Conservation (phyloP, 1,284 basidiomycete species). For the Bondarzewia mesenterica region DNA sequence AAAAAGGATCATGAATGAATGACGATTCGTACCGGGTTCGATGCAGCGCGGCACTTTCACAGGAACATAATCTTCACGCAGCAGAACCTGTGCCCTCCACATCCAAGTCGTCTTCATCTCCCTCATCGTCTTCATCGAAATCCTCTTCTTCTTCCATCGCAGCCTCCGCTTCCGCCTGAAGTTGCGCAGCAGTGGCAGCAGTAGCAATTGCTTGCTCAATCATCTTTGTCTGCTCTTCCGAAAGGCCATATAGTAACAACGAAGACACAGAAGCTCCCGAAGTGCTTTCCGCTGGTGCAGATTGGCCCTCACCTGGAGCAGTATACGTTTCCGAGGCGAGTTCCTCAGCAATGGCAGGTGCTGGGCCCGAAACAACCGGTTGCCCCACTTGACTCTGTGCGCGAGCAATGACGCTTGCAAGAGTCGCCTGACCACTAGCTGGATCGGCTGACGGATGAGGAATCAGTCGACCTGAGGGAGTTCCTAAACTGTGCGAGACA, state of each 20-base stretch:
- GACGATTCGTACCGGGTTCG: too few relatives aligned
- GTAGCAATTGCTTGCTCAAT: constrained; percentile 63
- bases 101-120: constrained; percentile 20
- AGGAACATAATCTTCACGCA: too few relatives aligned
- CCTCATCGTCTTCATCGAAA: constrained; percentile 22
- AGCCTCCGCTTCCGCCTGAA: constrained; percentile 67
- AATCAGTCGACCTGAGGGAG: constrained; percentile 26
- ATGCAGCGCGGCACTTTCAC: too few relatives aligned
- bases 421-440: constrained; percentile 46
- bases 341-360: constrained; percentile 7
- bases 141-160: constrained; percentile 61
- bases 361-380: background rate
- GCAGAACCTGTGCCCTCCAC: background rate
- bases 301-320: constrained; percentile 6
- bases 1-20: too few relatives aligned
- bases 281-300: background rate
- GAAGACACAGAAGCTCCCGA: constrained; percentile 20
- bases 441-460: constrained; percentile 30
- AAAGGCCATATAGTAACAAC: constrained; percentile 55
- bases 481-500: constrained; percentile 48
- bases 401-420: constrained; percentile 59
- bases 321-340: constrained; percentile 10
- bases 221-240: constrained; percentile 58
- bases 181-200: constrained; percentile 62
- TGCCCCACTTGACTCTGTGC: constrained; percentile 33